phyloP scores from a whole-genome alignment of 2,329 filamentous ascomycete genomes.

The Fusarium dimerum region DNA sequence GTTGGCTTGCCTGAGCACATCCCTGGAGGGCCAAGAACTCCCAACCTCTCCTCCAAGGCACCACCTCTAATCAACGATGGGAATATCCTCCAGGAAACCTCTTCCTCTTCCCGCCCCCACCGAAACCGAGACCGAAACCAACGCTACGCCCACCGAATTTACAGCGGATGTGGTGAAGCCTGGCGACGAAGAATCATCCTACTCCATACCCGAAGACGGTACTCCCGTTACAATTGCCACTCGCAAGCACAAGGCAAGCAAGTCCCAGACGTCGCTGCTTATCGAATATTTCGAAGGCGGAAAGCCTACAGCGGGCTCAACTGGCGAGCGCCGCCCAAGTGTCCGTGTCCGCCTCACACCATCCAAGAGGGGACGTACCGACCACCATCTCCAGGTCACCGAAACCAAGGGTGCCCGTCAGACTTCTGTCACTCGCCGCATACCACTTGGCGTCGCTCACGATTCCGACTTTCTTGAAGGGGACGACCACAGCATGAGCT shows the following conservation, averaged over 20 bases:
- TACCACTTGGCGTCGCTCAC: constrained; percentile 50
- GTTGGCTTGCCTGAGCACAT: constrained; percentile 23
- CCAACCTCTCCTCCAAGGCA: constrained; percentile 16
- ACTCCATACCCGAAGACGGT: constrained; percentile 82
- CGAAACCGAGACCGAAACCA: constrained; percentile 68
- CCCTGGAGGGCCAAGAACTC: constrained; percentile 22
- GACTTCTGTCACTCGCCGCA: constrained; percentile 56
- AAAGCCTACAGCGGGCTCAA: constrained; percentile 55
- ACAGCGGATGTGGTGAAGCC: constrained; percentile 66
- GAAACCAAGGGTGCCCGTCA: constrained; percentile 75
- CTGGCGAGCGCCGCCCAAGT: constrained; percentile 73
- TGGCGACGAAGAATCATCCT: constrained; percentile 71
- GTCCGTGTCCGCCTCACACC: constrained; percentile 80
- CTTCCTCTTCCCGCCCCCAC: constrained; percentile 78
- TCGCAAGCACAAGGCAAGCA: constrained; percentile 56
- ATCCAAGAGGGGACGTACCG: constrained; percentile 62
- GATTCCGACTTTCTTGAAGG: constrained; percentile 45
- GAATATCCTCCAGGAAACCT: constrained; percentile 55
- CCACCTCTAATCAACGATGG: constrained; percentile 47
- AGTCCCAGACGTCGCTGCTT: constrained; percentile 85
- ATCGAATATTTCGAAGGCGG: constrained; percentile 94
- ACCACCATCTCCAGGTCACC: constrained; percentile 84
- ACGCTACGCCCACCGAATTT: constrained; percentile 62
- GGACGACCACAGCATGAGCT: constrained; percentile 68
- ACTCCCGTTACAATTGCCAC: constrained; percentile 92